Evolutionary conservation across 1,284 basidiomycete genomes (phyloP).

Genomic region (Ceratobasidium sp.): DNA sequence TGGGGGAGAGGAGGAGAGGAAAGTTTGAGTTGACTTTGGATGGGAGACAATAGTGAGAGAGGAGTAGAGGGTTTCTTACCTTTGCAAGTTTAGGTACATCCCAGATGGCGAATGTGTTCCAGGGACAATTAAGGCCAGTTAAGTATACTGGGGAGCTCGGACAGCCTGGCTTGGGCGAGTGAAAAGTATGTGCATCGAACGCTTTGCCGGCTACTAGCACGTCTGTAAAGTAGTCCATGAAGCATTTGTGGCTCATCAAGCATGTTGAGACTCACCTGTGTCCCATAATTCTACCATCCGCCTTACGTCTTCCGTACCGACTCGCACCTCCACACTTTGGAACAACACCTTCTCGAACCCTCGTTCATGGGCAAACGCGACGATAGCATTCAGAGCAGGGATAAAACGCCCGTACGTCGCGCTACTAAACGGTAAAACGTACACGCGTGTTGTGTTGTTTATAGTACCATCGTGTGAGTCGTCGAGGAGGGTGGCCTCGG

Average conservation of each 20-base stretch:
- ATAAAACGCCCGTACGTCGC: slow-evolving; percentile 37
- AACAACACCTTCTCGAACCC: slow-evolving; percentile 24
- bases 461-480: background rate
- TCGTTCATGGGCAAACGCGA: slow-evolving; percentile 30
- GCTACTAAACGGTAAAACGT: slow-evolving; percentile 24
- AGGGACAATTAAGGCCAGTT: slow-evolving; percentile 35
- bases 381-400: slow-evolving; percentile 35
- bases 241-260: too few relatives aligned
- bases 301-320: slow-evolving; percentile 15
- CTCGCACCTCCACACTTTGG: slow-evolving; percentile 32
- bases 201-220: slow-evolving; percentile 32
- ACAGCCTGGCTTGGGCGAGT: background rate
- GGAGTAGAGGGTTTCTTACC: background rate
- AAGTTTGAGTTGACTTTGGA: too few relatives aligned
- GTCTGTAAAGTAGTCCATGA: slow-evolving; percentile 12
- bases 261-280: background rate
- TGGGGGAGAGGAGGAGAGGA: too few relatives aligned
- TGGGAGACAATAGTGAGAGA: background rate
- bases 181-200: slow-evolving; percentile 28
- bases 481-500: background rate
- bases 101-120: slow-evolving; percentile 38
- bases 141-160: background rate
- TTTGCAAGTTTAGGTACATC: slow-evolving; percentile 28
- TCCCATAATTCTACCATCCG: slow-evolving; percentile 7
- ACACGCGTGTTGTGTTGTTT: background rate